Evolutionary conservation across 2,329 filamentous ascomycete species (phyloP).

Genomic region (Thielaviopsis ethacetica): DNA sequence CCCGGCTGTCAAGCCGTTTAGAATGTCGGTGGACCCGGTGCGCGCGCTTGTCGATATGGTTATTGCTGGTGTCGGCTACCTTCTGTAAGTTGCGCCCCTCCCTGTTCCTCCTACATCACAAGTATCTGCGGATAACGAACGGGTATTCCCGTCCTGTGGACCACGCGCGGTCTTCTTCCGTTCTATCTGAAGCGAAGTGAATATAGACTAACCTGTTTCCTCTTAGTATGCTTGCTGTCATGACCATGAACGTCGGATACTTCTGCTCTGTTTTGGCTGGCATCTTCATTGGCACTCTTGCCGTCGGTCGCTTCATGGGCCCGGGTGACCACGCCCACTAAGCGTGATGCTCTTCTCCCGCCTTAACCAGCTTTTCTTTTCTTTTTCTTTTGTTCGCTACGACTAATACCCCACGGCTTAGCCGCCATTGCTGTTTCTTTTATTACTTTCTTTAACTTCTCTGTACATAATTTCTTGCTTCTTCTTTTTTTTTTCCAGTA

Average conservation of each 20-base stretch:
- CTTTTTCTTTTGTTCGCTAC: neutral
- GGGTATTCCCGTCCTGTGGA: no score
- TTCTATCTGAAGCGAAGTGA: no score
- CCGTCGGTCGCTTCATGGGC: constrained; percentile 50
- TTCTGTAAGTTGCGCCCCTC: constrained; percentile 51
- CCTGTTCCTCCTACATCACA: neutral
- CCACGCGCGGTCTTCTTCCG: no score
- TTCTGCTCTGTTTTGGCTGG: constrained; percentile 66
- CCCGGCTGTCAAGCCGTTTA: constrained; percentile 49
- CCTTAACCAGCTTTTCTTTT: neutral
- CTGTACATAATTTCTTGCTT: neutral
- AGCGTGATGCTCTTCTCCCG: neutral
- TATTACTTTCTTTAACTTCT: neutral
- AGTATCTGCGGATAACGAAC: neutral
- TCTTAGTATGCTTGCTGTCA: constrained; percentile 77
- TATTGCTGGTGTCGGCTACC: constrained; percentile 62
- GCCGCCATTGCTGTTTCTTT: neutral
- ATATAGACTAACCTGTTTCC: constrained; percentile 1
- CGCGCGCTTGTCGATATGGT: constrained; percentile 54
- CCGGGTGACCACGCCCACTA: constrained; percentile 1
- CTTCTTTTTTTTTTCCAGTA: neutral
- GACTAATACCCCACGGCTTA: neutral
- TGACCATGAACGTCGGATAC: constrained; percentile 78
- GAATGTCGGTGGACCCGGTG: constrained; percentile 63
- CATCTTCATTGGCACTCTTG: constrained; percentile 72